Evolutionary conservation across 1,139 yeast species (phyloP), one percentile per base, ranked within the genome.

Genomic region (Diutina neorugosa): DNA sequence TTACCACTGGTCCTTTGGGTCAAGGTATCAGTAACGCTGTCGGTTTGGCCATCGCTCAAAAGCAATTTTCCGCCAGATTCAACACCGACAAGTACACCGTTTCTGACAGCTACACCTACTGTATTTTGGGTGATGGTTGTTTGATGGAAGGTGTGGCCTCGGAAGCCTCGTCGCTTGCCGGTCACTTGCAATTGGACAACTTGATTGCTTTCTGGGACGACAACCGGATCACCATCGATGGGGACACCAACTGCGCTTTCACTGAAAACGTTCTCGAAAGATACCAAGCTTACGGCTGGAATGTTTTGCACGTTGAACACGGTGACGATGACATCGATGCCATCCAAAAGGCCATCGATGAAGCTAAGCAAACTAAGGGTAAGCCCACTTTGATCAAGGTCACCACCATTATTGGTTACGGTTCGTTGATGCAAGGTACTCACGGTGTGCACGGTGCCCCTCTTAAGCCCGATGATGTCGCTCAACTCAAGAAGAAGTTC

Each of bases 1-100:
- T 91, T 65, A 91, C 98, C 70, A 91, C 98, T 58, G 99, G 99
- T 70, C 98, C 99, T 57, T 82, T 93, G 65, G 99, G 99, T 69
- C 99, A 93, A 77, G 99, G 99, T 83, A 81, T 93, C 64, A 79
- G 86, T 65, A 91, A 91, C 69, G 98, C 97, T 54, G 96, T 93
- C 63, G 99, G 99, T 75, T 69, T 94, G 64, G 98, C 98, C 57
- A 80, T 93, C 67, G 98, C 97, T 57, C 96, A 89, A 74, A 82
- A 84, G 61, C 94, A 91, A 71, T 75, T 89, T 58, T 96, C 94
- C 61, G 96, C 97, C 59, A 84, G 86, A 61, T 93, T 84, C 82
- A 91, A 93, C 85, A 88, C 86, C 78, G 95, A 96, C 61, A 86
- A 79, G 63, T 80, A 71, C 72, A 73, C 79, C 54, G 64, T 88